These are phyloP conservation scores for Nothophaeocryptopus gaeumannii DNA, from an alignment of 2,329 filamentous ascomycete species.

Conservation along the genomic window DNA sequence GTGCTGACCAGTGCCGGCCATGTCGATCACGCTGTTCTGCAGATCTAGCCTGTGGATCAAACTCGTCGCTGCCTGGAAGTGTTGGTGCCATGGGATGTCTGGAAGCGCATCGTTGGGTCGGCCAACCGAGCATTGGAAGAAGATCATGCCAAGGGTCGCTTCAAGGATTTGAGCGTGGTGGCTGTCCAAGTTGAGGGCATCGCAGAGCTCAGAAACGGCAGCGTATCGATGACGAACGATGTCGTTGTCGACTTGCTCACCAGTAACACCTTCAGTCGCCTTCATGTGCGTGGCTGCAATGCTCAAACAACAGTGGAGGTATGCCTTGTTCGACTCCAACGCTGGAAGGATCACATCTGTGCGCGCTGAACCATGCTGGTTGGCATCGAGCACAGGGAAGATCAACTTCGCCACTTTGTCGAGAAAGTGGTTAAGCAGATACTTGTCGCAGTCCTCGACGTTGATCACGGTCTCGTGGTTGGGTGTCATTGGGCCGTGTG, in stretches of 20 bases:
- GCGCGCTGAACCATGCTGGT: conserved; percentile 77
- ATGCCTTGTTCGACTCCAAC: conserved; percentile 85
- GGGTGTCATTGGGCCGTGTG: conserved; percentile 62
- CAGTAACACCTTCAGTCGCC: conserved; percentile 63
- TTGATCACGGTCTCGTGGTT: conserved; percentile 71
- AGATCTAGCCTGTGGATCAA: conserved; percentile 83
- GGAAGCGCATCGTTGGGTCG: conserved; percentile 78
- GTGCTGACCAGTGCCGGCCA: conserved; percentile 45
- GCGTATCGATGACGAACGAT: conserved; percentile 90
- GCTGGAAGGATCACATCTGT: conserved; percentile 83
- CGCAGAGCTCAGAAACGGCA: conserved; percentile 81
- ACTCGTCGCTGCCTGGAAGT: conserved; percentile 87
- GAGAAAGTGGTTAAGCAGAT: conserved; percentile 85
- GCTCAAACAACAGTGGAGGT: conserved; percentile 92
- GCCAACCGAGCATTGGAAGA: conserved; percentile 91
- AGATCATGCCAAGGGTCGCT: conserved; percentile 89
- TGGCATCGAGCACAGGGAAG: conserved; percentile 88
- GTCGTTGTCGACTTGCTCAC: conserved; percentile 78
- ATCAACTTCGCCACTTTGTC: conserved; percentile 81
- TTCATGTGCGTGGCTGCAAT: conserved; percentile 91
- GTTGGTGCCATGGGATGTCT: conserved; percentile 94
- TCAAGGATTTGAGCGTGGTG: conserved; percentile 87
- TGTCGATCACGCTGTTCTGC: conserved; percentile 59
- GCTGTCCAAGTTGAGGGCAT: conserved; percentile 74
- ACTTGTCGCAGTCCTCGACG: conserved; percentile 82